Evolutionary conservation across 441 rosid species (phyloP).

Genomic region (Euphorbia schlechtendalii): DNA sequence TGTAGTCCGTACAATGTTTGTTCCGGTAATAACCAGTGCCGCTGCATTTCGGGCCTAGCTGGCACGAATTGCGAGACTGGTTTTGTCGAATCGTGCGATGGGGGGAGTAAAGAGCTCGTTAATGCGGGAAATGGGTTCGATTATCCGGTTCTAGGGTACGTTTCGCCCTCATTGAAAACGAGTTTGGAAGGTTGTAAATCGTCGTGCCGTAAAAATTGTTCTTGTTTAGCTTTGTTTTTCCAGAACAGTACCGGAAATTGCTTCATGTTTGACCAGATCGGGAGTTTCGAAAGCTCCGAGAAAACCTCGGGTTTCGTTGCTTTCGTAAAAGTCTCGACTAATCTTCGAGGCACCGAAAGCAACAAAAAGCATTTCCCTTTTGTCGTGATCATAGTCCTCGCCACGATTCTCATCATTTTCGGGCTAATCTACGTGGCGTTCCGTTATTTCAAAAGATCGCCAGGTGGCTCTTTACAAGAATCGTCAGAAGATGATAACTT

Average conservation of each 20-base stretch:
- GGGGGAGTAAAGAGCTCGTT: slow-evolving; percentile 36
- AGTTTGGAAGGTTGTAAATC: slow-evolving; percentile 59
- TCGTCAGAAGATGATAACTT: slow-evolving; percentile 74
- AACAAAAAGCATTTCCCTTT: slow-evolving; percentile 36
- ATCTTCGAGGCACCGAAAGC: slow-evolving; percentile 23
- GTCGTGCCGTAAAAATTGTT: slow-evolving; percentile 61
- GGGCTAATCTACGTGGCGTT: slow-evolving; percentile 44
- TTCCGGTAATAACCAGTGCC: slow-evolving; percentile 42
- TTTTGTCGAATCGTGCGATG: slow-evolving; percentile 45
- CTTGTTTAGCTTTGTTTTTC: slow-evolving; percentile 70
- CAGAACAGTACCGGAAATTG: slow-evolving; percentile 66
- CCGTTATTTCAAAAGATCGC: slow-evolving; percentile 29
- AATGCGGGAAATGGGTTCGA: slow-evolving; percentile 44
- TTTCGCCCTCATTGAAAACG: slow-evolving; percentile 45
- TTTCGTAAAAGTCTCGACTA: slow-evolving; percentile 48
- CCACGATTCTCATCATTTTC: slow-evolving; percentile 41
- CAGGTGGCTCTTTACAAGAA: slow-evolving; percentile 36
- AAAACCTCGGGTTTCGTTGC: slow-evolving; percentile 36
- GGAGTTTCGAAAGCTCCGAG: slow-evolving; percentile 46
- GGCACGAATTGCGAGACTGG: slow-evolving; percentile 47
- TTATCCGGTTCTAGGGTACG: slow-evolving; percentile 61
- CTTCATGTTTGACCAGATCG: slow-evolving; percentile 64
- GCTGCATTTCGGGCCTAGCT: slow-evolving; percentile 54
- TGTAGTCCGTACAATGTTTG: slow-evolving; percentile 60
- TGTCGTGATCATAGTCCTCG: slow-evolving; percentile 45